Evolutionary conservation across 306 rosid genomes (phyloP), one percentile per base, ranked within the genome.

Genomic region (Ammopiptanthus mongolicus): DNA sequence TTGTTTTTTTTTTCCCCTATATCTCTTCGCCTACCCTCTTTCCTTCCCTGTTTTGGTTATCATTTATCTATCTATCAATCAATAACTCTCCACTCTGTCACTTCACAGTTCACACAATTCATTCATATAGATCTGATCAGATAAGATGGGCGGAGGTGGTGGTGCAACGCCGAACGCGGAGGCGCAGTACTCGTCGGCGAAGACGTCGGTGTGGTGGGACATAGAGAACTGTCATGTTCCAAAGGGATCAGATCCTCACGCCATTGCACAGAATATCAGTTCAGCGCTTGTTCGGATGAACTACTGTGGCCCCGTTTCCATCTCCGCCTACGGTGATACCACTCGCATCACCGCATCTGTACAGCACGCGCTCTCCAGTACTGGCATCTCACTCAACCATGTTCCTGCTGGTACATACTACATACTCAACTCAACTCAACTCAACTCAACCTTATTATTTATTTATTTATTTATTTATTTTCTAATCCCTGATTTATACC

Each of bases 151-250:
- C 75, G 83, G 76, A 76, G 83, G 65, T 22, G 79, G 74, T 11
- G 78, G 29, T 48, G 69, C 65, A 2, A 64, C 83, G 42, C 66
- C 77, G 13, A 75, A 65, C 77, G 88, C 88, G 74, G 98, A 93
- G 83, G 66, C 69, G 11, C 98, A 93, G 84, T 90, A 93, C 41
- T 77, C 72, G 5, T 6, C 74, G 64, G 98, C 98, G 2, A 93
- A 93, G 87, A 86, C 82, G 0, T 93, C 98, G 3, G 95, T 93
- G 66, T 93, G 98, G 98, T 93, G 98, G 98, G 98, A 93, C 60
- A 93, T 93, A 47, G 98, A 93, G 83, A 93, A 93, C 83, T 93
- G 98, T 63, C 98, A 90, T 18, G 98, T 93, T 0, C 96, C 93
- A 0, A 89, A 83, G 71, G 85, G 69, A 5, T 87, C 86, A 60